Percentiles rank a stretch among this genome's conserved stretches.
Evolutionary conservation across 2,329 filamentous ascomycete genomes (phyloP).

Genomic region (Gyromitra esculenta): DNA sequence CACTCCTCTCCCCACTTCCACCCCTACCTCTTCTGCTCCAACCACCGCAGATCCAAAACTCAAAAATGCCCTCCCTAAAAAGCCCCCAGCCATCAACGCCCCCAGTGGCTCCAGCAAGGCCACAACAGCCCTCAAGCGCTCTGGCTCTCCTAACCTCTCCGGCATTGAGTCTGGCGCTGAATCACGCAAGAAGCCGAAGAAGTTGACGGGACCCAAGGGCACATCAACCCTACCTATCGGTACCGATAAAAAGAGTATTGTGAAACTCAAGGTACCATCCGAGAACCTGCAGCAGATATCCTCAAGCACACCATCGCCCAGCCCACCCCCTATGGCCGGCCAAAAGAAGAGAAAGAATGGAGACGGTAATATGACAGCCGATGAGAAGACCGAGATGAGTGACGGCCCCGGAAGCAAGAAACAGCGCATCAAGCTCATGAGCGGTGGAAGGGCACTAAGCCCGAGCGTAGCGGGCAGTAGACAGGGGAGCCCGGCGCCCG

Average conservation of each 20-base stretch:
- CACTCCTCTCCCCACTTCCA: constrained; percentile 47
- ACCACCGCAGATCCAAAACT: constrained; percentile 43
- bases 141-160: constrained; percentile 54
- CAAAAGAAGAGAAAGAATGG: constrained; percentile 57
- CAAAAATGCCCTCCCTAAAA: constrained; percentile 51
- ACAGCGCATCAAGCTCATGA: constrained; percentile 56
- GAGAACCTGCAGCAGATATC: constrained; percentile 54
- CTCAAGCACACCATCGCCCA: constrained; percentile 42
- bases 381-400: constrained; percentile 56
- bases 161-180: constrained; percentile 56
- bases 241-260: constrained; percentile 52
- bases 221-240: constrained; percentile 47
- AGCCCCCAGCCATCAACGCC: constrained; percentile 34
- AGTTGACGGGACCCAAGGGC: constrained; percentile 42
- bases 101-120: constrained; percentile 33
- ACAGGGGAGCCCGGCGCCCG: constrained; percentile 50
- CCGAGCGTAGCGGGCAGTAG: constrained; percentile 53
- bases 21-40: constrained; percentile 19
- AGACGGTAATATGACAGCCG: constrained; percentile 50
- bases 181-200: constrained; percentile 55
- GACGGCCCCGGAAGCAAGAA: constrained; percentile 56
- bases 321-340: constrained; percentile 38
- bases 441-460: constrained; percentile 48
- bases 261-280: constrained; percentile 53
- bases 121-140: constrained; percentile 47